These are phyloP conservation scores for Aspergillus ostianus DNA, from an alignment of 495 filamentous ascomycete species.

Conservation along the genomic window DNA sequence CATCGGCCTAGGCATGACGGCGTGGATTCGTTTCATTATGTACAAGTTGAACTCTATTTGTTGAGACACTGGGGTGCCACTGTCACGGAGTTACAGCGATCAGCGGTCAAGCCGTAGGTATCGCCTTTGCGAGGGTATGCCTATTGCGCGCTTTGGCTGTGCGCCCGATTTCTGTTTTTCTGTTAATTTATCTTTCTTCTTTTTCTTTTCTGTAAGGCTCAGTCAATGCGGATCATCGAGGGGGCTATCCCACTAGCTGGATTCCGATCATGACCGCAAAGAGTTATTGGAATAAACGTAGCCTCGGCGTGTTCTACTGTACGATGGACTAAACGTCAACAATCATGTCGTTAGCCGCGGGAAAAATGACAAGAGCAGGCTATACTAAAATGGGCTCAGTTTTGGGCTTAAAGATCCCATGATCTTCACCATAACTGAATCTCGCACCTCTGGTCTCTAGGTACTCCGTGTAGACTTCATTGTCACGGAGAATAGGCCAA, in stretches of 20 bases:
- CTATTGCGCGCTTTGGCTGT: neutral
- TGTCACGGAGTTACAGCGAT: slow-evolving; percentile 5
- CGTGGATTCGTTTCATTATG: neutral
- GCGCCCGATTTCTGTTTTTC: no score
- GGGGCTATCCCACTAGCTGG: slow-evolving; percentile 21
- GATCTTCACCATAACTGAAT: neutral
- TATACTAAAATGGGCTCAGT: neutral
- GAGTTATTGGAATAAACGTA: slow-evolving; percentile 5
- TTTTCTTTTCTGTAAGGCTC: neutral
- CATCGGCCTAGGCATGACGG: neutral
- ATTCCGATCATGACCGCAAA: slow-evolving; percentile 1
- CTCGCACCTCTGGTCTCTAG: neutral
- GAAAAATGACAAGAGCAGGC: neutral
- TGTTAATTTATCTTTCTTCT: no score
- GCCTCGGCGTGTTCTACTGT: neutral
- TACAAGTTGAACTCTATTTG: slow-evolving; percentile 12
- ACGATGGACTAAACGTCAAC: no score
- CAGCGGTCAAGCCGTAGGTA: slow-evolving; percentile 7
- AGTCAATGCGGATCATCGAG: neutral
- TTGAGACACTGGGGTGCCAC: neutral
- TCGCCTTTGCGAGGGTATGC: neutral
- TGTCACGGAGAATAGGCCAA: neutral
- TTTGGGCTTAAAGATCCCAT: neutral
- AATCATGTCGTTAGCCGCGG: neutral
- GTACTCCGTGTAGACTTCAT: neutral